Percentiles rank a stretch among this genome's conserved stretches.
Evolutionary conservation across 2,329 filamentous ascomycete genomes (phyloP).

Genomic region (Coccinonectria pachysandricola): DNA sequence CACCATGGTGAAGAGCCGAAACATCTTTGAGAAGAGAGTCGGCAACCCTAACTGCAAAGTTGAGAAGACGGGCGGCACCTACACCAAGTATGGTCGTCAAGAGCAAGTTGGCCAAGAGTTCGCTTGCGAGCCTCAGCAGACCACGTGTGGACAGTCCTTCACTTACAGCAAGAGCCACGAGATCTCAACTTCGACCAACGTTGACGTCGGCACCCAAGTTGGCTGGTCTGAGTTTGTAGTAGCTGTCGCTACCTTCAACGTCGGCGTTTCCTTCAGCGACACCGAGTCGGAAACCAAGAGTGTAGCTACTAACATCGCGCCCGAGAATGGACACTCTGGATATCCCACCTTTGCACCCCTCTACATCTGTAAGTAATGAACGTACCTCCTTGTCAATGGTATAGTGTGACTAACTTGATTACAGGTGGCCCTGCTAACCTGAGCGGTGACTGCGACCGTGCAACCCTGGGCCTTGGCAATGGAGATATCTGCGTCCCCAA

Average conservation of each 20-base stretch:
- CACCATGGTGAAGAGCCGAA: slow-evolving; percentile 1
- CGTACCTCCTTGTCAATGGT: too few relatives aligned
- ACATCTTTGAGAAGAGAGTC: slow-evolving; percentile 3
- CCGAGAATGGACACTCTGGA: slow-evolving; percentile 4
- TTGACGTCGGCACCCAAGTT: slow-evolving; percentile 2
- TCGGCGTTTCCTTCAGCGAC: slow-evolving; percentile 4
- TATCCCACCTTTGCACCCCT: slow-evolving; percentile 7
- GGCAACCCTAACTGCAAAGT: slow-evolving; percentile 4
- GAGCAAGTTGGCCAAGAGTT: neutral
- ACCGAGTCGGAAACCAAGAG: slow-evolving; percentile 3
- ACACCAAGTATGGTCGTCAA: slow-evolving; percentile 4
- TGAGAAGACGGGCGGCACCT: slow-evolving; percentile 3
- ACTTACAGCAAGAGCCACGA: slow-evolving; percentile 3
- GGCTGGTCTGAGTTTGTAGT: slow-evolving; percentile 3
- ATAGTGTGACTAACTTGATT: neutral
- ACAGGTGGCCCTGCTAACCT: slow-evolving; percentile 1
- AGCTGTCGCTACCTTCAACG: slow-evolving; percentile 3
- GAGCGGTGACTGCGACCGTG: slow-evolving; percentile 1
- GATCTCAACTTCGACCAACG: slow-evolving; percentile 1
- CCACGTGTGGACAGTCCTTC: slow-evolving; percentile 2
- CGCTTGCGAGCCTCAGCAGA: slow-evolving; percentile 1
- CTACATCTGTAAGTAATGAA: slow-evolving; percentile 5
- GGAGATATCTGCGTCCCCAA: slow-evolving; percentile 5
- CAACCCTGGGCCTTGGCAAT: slow-evolving; percentile 1
- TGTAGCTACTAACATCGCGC: slow-evolving; percentile 1